Conservation (phyloP, 208 protist species). For the Leishmania major region DNA sequence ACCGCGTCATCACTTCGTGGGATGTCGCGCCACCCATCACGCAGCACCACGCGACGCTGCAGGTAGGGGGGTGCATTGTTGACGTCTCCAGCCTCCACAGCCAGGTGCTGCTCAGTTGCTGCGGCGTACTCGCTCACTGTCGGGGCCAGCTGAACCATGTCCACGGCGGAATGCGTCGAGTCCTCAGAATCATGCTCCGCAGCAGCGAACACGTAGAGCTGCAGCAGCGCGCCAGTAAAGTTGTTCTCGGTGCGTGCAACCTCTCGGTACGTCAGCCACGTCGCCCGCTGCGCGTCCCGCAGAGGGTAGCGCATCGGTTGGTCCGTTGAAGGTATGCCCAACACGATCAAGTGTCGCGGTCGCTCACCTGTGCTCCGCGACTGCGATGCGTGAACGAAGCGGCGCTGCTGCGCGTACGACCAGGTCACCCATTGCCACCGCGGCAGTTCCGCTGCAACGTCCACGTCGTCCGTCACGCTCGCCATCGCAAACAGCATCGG, state of each 20-base stretch:
- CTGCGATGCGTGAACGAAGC: constrained; percentile 13
- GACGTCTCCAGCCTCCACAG: background rate
- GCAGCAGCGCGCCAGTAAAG: constrained; percentile 15
- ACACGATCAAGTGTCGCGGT: background rate
- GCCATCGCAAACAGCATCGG: background rate
- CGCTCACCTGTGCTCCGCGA: constrained; percentile 1
- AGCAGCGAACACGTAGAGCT: no score
- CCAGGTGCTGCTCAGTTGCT: background rate
- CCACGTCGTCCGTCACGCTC: background rate
- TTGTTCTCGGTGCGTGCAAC: constrained; percentile 35
- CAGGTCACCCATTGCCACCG: background rate
- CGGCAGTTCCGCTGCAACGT: background rate
- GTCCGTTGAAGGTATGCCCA: background rate
- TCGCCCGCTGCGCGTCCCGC: constrained; percentile 37
- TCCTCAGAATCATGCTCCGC: background rate
- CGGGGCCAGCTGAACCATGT: background rate
- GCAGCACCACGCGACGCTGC: background rate
- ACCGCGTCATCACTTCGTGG: background rate
- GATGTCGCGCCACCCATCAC: background rate
- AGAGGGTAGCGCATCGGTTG: constrained; percentile 1
- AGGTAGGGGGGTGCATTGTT: background rate
- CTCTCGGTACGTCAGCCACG: constrained; percentile 41
- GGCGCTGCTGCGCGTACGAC: constrained; percentile 6
- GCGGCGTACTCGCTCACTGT: background rate
- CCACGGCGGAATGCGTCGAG: background rate